Conservation (phyloP, 164 flowering plant species). For the Vitis riparia region DNA sequence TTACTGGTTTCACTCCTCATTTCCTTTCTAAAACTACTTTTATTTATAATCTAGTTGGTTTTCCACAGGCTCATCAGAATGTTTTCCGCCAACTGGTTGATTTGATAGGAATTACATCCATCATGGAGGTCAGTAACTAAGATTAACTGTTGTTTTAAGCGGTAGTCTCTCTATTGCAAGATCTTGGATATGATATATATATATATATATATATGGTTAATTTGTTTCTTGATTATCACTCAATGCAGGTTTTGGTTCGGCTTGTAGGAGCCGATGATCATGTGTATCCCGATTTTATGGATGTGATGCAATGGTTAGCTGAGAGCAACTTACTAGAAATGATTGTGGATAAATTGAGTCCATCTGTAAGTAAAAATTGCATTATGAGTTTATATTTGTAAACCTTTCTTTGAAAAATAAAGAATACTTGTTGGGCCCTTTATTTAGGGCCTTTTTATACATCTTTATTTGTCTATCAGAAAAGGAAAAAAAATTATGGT, state of each 20-base stretch:
- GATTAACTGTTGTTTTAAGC: not conserved
- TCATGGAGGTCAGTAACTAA: constrained; percentile 81
- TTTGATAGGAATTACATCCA: constrained; percentile 96
- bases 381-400: not conserved
- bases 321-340: constrained; percentile 90
- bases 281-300: constrained; percentile 76
- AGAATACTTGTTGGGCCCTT: no score
- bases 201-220: not conserved
- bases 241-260: constrained; percentile 78
- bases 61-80: constrained; percentile 75
- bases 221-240: not conserved
- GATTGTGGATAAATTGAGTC: constrained; percentile 90
- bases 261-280: constrained; percentile 96
- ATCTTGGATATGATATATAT: not conserved
- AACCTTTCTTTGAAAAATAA: not conserved
- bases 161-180: not conserved
- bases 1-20: no score
- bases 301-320: constrained; percentile 96
- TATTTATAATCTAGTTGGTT: not conserved
- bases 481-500: no score
- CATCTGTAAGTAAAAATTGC: constrained; percentile 65
- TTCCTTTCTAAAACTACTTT: no score
- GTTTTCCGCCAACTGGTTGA: constrained; percentile 83
- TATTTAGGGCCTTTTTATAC: not conserved
- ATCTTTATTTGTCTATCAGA: not conserved